phyloP scores from a whole-genome alignment of 257 asterid species.

The Capsicum rhomboideum region DNA sequence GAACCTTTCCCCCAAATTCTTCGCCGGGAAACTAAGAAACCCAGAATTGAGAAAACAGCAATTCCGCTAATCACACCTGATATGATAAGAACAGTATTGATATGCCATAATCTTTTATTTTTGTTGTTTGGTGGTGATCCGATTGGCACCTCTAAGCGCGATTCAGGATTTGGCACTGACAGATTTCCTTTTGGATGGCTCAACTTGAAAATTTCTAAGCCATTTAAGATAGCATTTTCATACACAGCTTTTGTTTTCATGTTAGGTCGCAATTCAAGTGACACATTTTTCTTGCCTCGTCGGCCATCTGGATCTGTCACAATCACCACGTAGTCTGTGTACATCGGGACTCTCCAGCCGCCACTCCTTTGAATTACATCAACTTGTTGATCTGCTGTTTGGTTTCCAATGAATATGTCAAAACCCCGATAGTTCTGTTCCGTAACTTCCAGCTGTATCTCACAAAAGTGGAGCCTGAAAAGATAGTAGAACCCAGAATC shows the following conservation, averaged over 20 bases:
- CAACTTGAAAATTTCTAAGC: constrained; percentile 57
- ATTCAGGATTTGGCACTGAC: constrained; percentile 37
- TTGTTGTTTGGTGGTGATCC: neutral
- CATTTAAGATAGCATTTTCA: constrained; percentile 32
- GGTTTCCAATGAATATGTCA: constrained; percentile 6
- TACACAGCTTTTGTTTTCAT: neutral
- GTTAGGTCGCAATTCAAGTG: constrained; percentile 27
- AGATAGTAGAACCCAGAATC: constrained; percentile 45
- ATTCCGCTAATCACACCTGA: constrained; percentile 25
- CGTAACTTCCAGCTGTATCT: constrained; percentile 6
- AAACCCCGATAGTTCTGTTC: constrained; percentile 12
- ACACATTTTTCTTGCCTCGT: constrained; percentile 11
- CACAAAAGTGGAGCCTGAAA: constrained; percentile 51
- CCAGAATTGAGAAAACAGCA: constrained; percentile 1
- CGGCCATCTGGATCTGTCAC: constrained; percentile 7
- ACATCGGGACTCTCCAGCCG: constrained; percentile 24
- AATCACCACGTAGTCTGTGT: constrained; percentile 23
- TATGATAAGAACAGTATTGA: neutral
- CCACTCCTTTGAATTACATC: constrained; percentile 20
- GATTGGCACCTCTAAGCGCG: neutral
- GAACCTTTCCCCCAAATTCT: constrained; percentile 18
- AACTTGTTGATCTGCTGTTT: neutral
- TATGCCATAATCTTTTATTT: neutral
- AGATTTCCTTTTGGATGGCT: constrained; percentile 21
- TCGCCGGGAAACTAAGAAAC: constrained; percentile 22